These are phyloP conservation scores for Nakazawaea siamensis DNA, from an alignment of 805 yeast genomes.

Conservation along the genomic window DNA sequence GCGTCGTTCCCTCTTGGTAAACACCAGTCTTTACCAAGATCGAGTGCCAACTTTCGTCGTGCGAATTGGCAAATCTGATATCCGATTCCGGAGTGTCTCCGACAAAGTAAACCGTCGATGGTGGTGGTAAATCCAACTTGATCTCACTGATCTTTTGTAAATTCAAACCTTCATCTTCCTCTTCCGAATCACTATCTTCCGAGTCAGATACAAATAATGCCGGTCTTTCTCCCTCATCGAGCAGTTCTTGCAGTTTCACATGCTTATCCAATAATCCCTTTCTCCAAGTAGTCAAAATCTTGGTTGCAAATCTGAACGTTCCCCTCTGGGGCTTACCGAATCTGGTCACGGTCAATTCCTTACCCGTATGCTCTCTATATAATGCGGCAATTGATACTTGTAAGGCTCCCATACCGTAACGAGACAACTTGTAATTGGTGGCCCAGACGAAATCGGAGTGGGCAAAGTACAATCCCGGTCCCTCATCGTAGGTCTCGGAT, in stretches of 20 bases:
- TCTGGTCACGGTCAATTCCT: slow-evolving; percentile 68
- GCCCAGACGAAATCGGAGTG: slow-evolving; percentile 94
- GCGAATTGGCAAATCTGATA: slow-evolving; percentile 80
- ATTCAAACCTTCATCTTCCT: slow-evolving; percentile 35
- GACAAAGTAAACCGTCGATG: slow-evolving; percentile 79
- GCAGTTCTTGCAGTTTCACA: slow-evolving; percentile 38
- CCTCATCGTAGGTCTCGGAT: slow-evolving; percentile 61
- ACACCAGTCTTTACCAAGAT: slow-evolving; percentile 85
- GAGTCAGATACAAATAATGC: slow-evolving; percentile 22
- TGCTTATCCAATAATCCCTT: slow-evolving; percentile 69
- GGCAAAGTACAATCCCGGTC: slow-evolving; percentile 80
- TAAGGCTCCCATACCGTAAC: slow-evolving; percentile 94
- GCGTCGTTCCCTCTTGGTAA: slow-evolving; percentile 70
- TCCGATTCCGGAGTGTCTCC: slow-evolving; percentile 91
- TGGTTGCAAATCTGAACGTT: slow-evolving; percentile 77
- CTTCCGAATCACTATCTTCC: slow-evolving; percentile 21
- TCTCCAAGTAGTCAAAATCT: slow-evolving; percentile 71
- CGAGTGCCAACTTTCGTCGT: slow-evolving; percentile 78
- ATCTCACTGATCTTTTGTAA: slow-evolving; percentile 35
- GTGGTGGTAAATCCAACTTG: slow-evolving; percentile 62
- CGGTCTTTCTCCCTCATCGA: slow-evolving; percentile 16
- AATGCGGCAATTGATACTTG: slow-evolving; percentile 84
- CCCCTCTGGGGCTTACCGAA: slow-evolving; percentile 89
- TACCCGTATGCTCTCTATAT: slow-evolving; percentile 78
- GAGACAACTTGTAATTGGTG: slow-evolving; percentile 68